Conservation (phyloP, 768 basidiomycete genomes). For the Hygrophorus pudorinus region DNA sequence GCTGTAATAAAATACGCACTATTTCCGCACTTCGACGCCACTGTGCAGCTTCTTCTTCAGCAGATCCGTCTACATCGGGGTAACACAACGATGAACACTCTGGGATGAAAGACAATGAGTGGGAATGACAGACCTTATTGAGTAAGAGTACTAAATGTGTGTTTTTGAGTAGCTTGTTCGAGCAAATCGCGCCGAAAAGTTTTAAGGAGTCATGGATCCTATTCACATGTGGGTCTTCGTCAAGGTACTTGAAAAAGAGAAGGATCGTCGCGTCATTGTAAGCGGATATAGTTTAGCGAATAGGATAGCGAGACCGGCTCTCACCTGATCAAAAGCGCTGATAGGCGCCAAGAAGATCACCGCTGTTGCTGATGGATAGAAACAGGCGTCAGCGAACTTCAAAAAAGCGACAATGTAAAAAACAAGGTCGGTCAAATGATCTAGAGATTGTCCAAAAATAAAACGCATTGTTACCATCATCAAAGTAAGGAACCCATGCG, state of each 20-base stretch:
- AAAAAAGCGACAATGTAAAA: neutral
- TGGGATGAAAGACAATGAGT: neutral
- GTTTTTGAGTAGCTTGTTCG: slow-evolving; percentile 63
- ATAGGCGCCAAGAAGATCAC: slow-evolving; percentile 84
- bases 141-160: slow-evolving; percentile 68
- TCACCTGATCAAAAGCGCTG: slow-evolving; percentile 79
- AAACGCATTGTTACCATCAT: slow-evolving; percentile 49
- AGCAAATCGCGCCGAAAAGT: slow-evolving; percentile 65
- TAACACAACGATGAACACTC: slow-evolving; percentile 1
- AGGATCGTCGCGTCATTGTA: no score
- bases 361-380: slow-evolving; percentile 47
- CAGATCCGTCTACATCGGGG: slow-evolving; percentile 47
- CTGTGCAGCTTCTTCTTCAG: slow-evolving; percentile 60
- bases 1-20: slow-evolving; percentile 36
- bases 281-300: no score
- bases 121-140: slow-evolving; percentile 50
- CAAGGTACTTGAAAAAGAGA: slow-evolving; percentile 53
- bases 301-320: slow-evolving; percentile 9
- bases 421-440: neutral
- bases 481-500: slow-evolving; percentile 79
- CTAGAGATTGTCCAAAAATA: neutral
- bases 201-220: slow-evolving; percentile 76
- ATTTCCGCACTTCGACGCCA: slow-evolving; percentile 63
- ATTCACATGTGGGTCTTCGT: slow-evolving; percentile 73
- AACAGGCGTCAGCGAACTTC: neutral